These are phyloP conservation scores for Calocybe gambosa DNA, from an alignment of 1,284 basidiomycete species.

Conservation along the genomic window DNA sequence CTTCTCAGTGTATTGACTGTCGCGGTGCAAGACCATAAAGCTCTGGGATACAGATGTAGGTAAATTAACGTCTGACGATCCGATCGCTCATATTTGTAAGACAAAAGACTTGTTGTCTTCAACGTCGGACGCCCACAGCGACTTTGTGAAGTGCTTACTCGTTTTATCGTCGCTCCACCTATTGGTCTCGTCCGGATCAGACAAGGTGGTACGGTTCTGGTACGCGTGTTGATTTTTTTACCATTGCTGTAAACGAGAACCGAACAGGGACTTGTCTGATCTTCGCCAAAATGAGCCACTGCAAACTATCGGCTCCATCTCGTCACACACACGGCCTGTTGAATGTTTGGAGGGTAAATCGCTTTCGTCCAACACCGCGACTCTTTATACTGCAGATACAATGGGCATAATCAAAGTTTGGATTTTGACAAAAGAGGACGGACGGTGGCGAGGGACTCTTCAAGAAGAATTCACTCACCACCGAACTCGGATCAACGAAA, in stretches of 20 bases:
- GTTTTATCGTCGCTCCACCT: conserved; percentile 61
- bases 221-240: conserved; percentile 24
- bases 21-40: conserved; percentile 58
- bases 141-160: conserved; percentile 82
- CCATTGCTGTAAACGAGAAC: not conserved
- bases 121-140: conserved; percentile 66
- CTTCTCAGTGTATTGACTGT: conserved; percentile 1
- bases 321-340: conserved; percentile 69
- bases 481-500: conserved; percentile 76
- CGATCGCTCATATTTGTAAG: conserved; percentile 33
- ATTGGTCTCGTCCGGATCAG: conserved; percentile 84
- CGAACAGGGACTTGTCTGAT: conserved; percentile 54
- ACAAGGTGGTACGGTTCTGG: conserved; percentile 88
- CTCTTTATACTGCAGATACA: conserved; percentile 78
- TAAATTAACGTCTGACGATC: not conserved
- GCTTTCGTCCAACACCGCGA: conserved; percentile 36
- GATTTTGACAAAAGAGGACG: conserved; percentile 50
- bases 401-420: conserved; percentile 80
- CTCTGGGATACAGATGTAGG: conserved; percentile 73
- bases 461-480: conserved; percentile 62
- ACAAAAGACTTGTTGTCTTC: conserved; percentile 63
- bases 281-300: conserved; percentile 40
- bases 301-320: conserved; percentile 54
- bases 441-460: conserved; percentile 49
- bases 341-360: conserved; percentile 52